Conservation (phyloP, 805 yeast species). For the Zygoascus flipseniorum region DNA sequence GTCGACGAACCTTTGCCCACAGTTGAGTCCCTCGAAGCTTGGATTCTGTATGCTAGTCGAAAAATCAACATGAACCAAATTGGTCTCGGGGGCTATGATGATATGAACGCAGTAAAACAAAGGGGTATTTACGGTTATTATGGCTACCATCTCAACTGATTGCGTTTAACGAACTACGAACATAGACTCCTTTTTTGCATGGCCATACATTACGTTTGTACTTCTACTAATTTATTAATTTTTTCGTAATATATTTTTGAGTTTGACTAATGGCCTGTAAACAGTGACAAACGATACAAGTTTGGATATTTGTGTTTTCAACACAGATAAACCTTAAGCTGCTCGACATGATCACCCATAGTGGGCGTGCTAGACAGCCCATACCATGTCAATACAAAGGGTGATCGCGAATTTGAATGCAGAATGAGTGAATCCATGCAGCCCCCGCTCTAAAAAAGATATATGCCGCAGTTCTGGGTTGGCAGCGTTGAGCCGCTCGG, state of each 20-base stretch:
- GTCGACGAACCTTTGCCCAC: background rate
- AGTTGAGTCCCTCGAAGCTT: slow-evolving; percentile 7
- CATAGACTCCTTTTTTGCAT: background rate
- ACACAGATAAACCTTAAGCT: too few relatives aligned
- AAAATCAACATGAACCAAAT: slow-evolving; percentile 29
- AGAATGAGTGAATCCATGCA: too few relatives aligned
- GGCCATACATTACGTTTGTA: background rate
- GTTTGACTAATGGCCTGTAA: background rate
- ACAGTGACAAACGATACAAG: too few relatives aligned
- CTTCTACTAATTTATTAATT: background rate
- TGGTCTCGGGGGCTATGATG: slow-evolving; percentile 23
- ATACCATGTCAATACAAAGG: too few relatives aligned
- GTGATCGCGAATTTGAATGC: too few relatives aligned
- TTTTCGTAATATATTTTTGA: background rate
- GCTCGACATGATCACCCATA: too few relatives aligned
- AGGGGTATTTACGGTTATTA: slow-evolving; percentile 29
- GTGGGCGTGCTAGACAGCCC: too few relatives aligned
- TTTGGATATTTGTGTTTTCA: too few relatives aligned
- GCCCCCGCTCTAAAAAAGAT: too few relatives aligned
- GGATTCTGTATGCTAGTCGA: slow-evolving; percentile 26
- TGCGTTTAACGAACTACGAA: background rate
- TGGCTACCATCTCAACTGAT: slow-evolving; percentile 16
- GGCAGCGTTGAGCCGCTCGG: background rate
- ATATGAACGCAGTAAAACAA: slow-evolving; percentile 15
- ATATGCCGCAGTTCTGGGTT: too few relatives aligned